Evolutionary conservation across 2,329 filamentous ascomycete genomes (phyloP).

Genomic region (Bipolaris sorokiniana): DNA sequence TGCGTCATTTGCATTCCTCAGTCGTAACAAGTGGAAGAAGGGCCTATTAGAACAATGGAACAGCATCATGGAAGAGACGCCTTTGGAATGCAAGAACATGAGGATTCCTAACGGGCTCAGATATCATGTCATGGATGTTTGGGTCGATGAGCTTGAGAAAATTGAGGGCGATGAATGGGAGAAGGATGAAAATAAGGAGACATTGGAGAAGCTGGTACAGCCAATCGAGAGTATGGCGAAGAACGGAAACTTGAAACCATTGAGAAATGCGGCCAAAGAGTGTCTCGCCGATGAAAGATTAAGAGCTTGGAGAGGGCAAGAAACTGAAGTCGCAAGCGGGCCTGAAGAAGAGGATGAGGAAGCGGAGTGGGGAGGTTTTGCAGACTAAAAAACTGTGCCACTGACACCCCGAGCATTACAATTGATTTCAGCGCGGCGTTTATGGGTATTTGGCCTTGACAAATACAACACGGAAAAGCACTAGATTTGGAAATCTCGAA

Average conservation of each 20-base stretch:
- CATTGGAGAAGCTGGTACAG: conserved; percentile 58
- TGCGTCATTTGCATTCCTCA: conserved; percentile 65
- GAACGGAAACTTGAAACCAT: conserved; percentile 70
- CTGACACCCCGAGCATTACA: conserved; percentile 7
- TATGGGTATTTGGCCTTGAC: conserved; percentile 1
- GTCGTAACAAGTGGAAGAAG: conserved; percentile 52
- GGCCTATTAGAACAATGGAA: conserved; percentile 53
- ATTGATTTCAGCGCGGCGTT: conserved; percentile 26
- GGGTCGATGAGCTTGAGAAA: conserved; percentile 86
- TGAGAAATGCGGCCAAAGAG: conserved; percentile 73
- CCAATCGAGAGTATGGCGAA: conserved; percentile 64
- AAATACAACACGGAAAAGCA: conserved; percentile 7
- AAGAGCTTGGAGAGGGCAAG: conserved; percentile 61
- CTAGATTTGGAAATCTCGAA: neutral
- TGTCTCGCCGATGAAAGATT: conserved; percentile 76
- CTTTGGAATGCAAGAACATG: conserved; percentile 54
- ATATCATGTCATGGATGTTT: conserved; percentile 88
- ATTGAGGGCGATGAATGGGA: conserved; percentile 58
- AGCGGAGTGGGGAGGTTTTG: conserved; percentile 72
- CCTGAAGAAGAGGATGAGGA: conserved; percentile 57
- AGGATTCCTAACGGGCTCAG: conserved; percentile 82
- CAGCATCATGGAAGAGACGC: conserved; percentile 54
- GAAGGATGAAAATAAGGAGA: conserved; percentile 39
- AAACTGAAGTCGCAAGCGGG: conserved; percentile 50
- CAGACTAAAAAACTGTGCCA: conserved; percentile 56